Evolutionary conservation across 1,284 basidiomycete species (phyloP).

Genomic region (Rhodotorula glutinis): DNA sequence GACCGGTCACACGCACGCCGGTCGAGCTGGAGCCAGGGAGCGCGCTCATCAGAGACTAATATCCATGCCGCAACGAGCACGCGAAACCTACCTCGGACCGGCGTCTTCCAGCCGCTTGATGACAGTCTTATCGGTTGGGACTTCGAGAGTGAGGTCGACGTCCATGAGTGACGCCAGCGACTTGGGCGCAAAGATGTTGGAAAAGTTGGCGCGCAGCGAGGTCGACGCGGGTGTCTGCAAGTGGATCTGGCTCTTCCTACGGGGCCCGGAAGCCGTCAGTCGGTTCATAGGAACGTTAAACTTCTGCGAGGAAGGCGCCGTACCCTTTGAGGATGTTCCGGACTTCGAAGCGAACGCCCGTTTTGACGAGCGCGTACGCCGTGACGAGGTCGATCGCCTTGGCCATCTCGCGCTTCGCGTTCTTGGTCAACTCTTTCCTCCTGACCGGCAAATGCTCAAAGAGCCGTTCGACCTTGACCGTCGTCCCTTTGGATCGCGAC

Average conservation of each 20-base stretch:
- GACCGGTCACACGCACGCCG: constrained; percentile 62
- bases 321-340: constrained; percentile 73
- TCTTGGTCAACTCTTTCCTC: constrained; percentile 84
- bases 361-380: constrained; percentile 78
- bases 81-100: not conserved
- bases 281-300: too few species aligned
- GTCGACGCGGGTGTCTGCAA: constrained; percentile 68
- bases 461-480: constrained; percentile 68
- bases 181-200: constrained; percentile 80
- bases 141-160: constrained; percentile 66
- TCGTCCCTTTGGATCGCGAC: constrained; percentile 68
- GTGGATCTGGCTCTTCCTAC: constrained; percentile 63
- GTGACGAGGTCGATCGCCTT: constrained; percentile 78
- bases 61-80: not conserved
- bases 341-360: constrained; percentile 70
- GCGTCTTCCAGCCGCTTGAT: constrained; percentile 28
- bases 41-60: not conserved
- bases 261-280: constrained; percentile 44
- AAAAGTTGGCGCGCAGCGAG: constrained; percentile 64
- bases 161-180: constrained; percentile 70
- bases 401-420: constrained; percentile 82
- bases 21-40: constrained; percentile 8
- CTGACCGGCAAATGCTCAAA: constrained; percentile 85
- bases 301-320: constrained; percentile 31
- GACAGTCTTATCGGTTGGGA: constrained; percentile 60